Evolutionary conservation across 768 basidiomycete genomes (phyloP), one percentile per base, ranked within the genome.

Genomic region (Suillus decipiens): DNA sequence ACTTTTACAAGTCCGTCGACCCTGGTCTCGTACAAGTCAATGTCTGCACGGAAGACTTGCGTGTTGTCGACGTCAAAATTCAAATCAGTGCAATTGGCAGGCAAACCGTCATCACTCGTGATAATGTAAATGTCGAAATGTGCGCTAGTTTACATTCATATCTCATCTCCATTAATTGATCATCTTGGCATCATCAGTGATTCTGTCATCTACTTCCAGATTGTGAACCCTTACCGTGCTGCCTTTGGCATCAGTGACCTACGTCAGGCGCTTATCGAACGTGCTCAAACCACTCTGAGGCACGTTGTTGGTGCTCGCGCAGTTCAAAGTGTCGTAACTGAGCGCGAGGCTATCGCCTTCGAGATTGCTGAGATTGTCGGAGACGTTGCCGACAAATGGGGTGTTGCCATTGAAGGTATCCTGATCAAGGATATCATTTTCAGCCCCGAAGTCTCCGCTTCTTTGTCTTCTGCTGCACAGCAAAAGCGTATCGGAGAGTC

Each of bases 341-440:
- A 99, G 78, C 93, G 96, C 65, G 96, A 99, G 71, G 95, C 91
- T 47, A 95, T 97, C 67, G 96, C 96, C 11, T 89, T 91, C 71
- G 96, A 99, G 77, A 97, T 99, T 65, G 96, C 95, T 60, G 93
- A 96, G 76, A 95, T 97, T 62, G 94, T 98, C 36, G 92, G 90
- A 33, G 91, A 95, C 74, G 84, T 95, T 50, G 92, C 92, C 17
- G 93, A 93, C 78, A 93, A 93, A 75, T 98, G 96, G 96, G 96
- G 96, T 74, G 96, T 99, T 48, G 83, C 91, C 34, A 96, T 98
- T 74, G 96, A 98, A 75, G 92, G 93, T 59, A 96, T 99, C 78
- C 87, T 97, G 73, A 92, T 93, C 81, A 93, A 93, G 79, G 93
- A 94, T 75, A 93, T 95, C 77, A 90, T 95, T 77, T 97, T 98